phyloP scores from a whole-genome alignment of 1,284 basidiomycete genomes.

The Ustanciosporium gigantosporum region DNA sequence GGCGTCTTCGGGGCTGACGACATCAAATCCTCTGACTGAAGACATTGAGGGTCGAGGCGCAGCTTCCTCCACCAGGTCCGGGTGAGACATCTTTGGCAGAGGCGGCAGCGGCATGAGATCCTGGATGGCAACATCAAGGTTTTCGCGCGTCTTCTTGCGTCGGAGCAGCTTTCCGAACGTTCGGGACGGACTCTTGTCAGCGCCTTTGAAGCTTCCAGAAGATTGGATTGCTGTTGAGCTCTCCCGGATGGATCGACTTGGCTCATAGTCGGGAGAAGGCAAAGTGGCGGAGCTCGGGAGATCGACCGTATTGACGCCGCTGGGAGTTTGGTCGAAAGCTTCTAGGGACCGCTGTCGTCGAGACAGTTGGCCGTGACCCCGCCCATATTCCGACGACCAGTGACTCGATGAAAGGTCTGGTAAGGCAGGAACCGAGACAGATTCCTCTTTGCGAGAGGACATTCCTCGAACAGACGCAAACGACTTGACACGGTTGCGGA shows the following conservation, averaged over 20 bases:
- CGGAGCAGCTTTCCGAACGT: conserved; percentile 13
- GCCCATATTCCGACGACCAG: too few species aligned
- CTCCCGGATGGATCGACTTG: conserved; percentile 16
- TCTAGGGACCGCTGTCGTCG: too few species aligned
- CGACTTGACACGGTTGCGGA: conserved; percentile 21
- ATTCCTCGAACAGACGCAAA: conserved; percentile 14
- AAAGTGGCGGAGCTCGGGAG: conserved; percentile 4
- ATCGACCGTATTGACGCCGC: too few species aligned
- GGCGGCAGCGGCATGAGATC: conserved; percentile 9
- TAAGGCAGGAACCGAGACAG: conserved; percentile 4
- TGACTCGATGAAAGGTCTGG: conserved; percentile 21
- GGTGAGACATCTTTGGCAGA: conserved; percentile 12
- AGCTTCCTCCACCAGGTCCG: conserved; percentile 7
- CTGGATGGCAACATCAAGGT: conserved; percentile 5
- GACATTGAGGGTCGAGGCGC: conserved; percentile 26
- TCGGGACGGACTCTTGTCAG: conserved; percentile 10
- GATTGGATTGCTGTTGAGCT: conserved; percentile 7
- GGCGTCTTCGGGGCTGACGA: conserved; percentile 1
- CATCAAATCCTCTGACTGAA: conserved; percentile 14
- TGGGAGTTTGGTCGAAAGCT: too few species aligned
- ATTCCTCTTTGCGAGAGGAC: conserved; percentile 5
- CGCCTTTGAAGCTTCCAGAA: conserved; percentile 10
- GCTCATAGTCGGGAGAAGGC: conserved; percentile 1
- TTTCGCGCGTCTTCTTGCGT: conserved; percentile 11
- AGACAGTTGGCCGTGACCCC: too few species aligned